Evolutionary conservation across 2,329 filamentous ascomycete species (phyloP), one percentile per base, ranked within the genome.

Genomic region (Mycosphaerella sp.): DNA sequence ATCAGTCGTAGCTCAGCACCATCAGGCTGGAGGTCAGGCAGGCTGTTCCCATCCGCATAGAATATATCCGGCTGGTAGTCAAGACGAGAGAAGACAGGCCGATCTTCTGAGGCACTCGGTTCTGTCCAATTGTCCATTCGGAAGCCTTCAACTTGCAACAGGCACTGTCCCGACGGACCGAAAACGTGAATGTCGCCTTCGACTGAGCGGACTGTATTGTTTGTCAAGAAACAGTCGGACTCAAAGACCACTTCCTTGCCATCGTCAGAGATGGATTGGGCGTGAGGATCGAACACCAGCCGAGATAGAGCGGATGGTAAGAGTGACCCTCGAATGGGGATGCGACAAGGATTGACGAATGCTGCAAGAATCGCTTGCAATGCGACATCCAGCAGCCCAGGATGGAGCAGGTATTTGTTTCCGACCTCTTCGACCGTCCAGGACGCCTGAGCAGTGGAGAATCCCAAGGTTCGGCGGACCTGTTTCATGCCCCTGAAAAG

Each of bases 291-390:
- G 45, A 59, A 56, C 6, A 54, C 52, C 7, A 59, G 49, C 8
- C 58, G 58, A 21, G 55, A 53, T 17, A 57, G 14, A 49, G 55
- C 55, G 17, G 58, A 55, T 21, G 58, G 58, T 31, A 59, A 38
- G 38, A 55, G 53, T 39, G 58, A 58, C 5, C 55, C 58, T 40
- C 53, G 55, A n/a, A 59, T 56, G 12, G 55, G 55, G 21, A 58
- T 58, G 21, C 58, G 55, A n/a, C 55, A 49, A 45, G 58, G 70
- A 26, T 62, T 65, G 17, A 58, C 59, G 43, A 61, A 60, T 1
- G 70, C 69, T 2, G 64, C 58, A 17, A 70, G 43, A 14, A 66
- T 55, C 0, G 63, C 57, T 46, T 72, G 70, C 11, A 72, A 58
- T 1, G 65, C 64, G 12, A 59, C 62, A 43, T 72, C 70, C 1